A percentile compares a stretch with the other conserved stretches of the same genome.
Conservation (phyloP, 129 eudicot genomes). For the Escallonia herrerae region DNA sequence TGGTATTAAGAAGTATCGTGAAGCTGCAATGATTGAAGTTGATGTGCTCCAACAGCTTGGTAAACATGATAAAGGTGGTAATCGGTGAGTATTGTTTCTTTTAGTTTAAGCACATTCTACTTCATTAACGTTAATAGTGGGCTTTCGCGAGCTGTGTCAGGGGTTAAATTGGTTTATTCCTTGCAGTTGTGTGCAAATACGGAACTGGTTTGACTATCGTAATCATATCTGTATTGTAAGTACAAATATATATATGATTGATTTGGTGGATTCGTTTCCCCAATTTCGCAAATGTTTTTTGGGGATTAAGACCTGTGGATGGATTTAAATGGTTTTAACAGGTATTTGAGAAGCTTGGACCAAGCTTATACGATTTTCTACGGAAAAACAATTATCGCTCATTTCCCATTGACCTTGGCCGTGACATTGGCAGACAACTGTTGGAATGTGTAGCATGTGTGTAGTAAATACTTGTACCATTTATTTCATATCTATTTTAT, state of each 20-base stretch:
- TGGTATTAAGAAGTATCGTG: constrained; percentile 78
- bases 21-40: constrained; percentile 88
- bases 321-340: constrained; percentile 66
- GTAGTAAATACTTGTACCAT: constrained; percentile 48
- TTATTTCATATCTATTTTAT: constrained; percentile 1
- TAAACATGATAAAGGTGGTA: constrained; percentile 83
- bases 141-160: constrained; percentile 15
- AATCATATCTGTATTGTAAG: constrained; percentile 99
- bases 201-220: constrained; percentile 99
- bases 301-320: constrained; percentile 66
- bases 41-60: constrained; percentile 87
- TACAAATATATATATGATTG: constrained; percentile 31
- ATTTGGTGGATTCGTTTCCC: constrained; percentile 76
- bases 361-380: constrained; percentile 97
- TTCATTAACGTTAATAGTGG: background rate
- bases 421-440: constrained; percentile 98
- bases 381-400: constrained; percentile 98
- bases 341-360: constrained; percentile 99
- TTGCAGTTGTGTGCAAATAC: constrained; percentile 99
- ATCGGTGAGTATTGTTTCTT: constrained; percentile 48
- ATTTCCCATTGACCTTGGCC: constrained; percentile 95
- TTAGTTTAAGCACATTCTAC: background rate
- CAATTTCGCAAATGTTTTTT: constrained; percentile 37
- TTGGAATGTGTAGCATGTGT: constrained; percentile 99
- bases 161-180: constrained; percentile 73